Conservation (phyloP, 208 protist genomes). For the Leishmania arabica region DNA sequence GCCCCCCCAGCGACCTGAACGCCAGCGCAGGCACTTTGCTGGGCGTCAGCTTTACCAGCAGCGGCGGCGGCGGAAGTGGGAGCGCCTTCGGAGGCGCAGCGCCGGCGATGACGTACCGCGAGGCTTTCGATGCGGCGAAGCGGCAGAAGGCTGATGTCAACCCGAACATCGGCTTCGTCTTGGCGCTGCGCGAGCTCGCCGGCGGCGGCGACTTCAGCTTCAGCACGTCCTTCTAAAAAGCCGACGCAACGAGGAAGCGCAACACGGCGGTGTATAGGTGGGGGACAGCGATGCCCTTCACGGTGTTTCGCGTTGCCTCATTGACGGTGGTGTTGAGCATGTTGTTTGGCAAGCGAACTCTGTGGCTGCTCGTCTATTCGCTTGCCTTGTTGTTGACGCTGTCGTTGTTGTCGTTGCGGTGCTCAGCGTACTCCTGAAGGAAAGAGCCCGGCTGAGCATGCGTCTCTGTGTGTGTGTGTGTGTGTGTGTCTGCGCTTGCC, state of each 20-base stretch:
- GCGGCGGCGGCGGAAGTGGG: constrained; percentile 6
- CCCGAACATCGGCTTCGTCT: constrained; percentile 87
- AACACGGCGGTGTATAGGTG: neutral
- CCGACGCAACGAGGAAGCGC: neutral
- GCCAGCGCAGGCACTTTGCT: neutral
- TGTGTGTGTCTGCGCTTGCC: neutral
- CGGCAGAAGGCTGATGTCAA: constrained; percentile 65
- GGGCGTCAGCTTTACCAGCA: constrained; percentile 9
- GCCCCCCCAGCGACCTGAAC: neutral
- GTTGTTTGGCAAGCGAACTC: neutral
- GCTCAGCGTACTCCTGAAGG: neutral
- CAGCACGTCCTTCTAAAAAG: constrained; percentile 33
- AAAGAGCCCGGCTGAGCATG: too few relatives aligned
- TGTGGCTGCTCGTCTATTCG: neutral
- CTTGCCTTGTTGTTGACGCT: neutral
- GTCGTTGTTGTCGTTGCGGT: neutral
- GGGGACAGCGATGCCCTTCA: neutral
- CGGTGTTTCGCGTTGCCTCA: neutral
- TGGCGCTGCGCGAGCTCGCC: constrained; percentile 65
- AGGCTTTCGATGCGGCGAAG: constrained; percentile 75
- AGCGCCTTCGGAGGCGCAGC: constrained; percentile 12
- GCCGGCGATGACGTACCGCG: constrained; percentile 55
- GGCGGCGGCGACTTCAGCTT: constrained; percentile 38
- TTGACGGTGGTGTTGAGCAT: neutral
- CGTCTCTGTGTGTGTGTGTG: neutral